Base-by-base conservation (phyloP, 495 filamentous ascomycete species). In the Podospora australis region DNA sequence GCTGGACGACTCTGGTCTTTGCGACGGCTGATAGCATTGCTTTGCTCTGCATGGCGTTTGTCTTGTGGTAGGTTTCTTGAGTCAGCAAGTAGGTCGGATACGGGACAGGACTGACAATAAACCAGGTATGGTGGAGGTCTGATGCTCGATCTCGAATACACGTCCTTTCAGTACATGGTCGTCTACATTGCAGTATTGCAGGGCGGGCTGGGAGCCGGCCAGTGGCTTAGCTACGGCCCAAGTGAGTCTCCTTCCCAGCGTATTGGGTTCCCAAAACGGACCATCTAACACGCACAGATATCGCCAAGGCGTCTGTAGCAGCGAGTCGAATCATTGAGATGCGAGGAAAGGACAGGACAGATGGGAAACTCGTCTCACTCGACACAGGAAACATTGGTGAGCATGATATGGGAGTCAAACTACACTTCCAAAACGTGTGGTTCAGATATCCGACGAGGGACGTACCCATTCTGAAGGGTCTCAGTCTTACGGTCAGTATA, bases 401-500 rank as follows among this genome's bases (percentile, higher is more conserved):
- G n/a, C 58, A 65, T 3, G 67, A 70, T 5, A 69, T 68, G 35
- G 80, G 77, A 1, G 72, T 74, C 24, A 68, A 68, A 39, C 69
- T 86, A 22, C 72, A 78, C 36, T 68, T 87, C 36, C 57, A 68
- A 26, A 64, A 81, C 26, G 70, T 87, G 3, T 68, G 76, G 48
- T 86, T 86, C 56, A 66, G 60, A 47, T 87, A 87, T 48, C 68
- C 77, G 0, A 78, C 73, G 1, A 64, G 78, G 16, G 67, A 78
- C 11, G 62, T 69, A 0, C 69, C 71, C 0, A 68, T 83, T 0
- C 71, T 85, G 41, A 63, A 63, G 3, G 68, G 70, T 9, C 53
- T 80, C 25, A 77, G 60, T 38, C 39, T 86, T 23, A 76, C 66
- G 17, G 70, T 71, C 45, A 57, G 68, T 13, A 28, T 19, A 8